phyloP scores from a whole-genome alignment of 1,284 basidiomycete species.

The Heterobasidion annosum region DNA sequence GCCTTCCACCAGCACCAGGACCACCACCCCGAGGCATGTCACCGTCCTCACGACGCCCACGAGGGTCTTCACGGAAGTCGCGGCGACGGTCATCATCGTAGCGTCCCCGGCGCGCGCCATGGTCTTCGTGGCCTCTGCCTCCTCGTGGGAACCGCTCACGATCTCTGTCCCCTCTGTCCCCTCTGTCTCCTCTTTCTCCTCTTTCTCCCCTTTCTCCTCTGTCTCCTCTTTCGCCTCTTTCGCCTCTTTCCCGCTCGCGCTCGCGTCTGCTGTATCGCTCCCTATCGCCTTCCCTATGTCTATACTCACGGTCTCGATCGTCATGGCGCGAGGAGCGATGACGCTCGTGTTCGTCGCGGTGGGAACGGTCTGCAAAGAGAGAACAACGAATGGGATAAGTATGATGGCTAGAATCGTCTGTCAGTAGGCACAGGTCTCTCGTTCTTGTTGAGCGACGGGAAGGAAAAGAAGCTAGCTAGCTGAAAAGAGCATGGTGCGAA shows the following conservation, averaged over 20 bases:
- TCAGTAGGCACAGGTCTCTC: constrained; percentile 16
- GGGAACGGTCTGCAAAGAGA: constrained; percentile 19
- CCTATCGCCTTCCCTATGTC: constrained; percentile 35
- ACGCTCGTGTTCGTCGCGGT: constrained; percentile 7
- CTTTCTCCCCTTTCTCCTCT: constrained; percentile 20
- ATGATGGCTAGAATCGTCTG: constrained; percentile 15
- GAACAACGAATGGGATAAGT: constrained; percentile 18
- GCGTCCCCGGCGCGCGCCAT: constrained; percentile 36
- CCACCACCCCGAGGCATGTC: constrained; percentile 22
- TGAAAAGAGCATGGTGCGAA: constrained; percentile 49
- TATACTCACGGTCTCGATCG: constrained; percentile 26
- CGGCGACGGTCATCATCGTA: constrained; percentile 27
- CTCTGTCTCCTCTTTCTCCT: constrained; percentile 3
- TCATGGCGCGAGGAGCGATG: constrained; percentile 30
- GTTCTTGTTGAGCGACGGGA: constrained; percentile 6
- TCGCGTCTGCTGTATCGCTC: constrained; percentile 27
- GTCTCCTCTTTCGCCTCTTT: constrained; percentile 13
- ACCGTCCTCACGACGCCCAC: constrained; percentile 15
- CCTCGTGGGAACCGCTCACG: constrained; percentile 17
- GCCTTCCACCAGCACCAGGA: constrained; percentile 21
- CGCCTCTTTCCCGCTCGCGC: constrained; percentile 32
- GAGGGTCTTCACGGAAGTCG: constrained; percentile 39
- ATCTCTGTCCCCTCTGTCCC: constrained; percentile 20
- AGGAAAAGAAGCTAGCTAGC: constrained; percentile 33
- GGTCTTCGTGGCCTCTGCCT: constrained; percentile 25